These are phyloP conservation scores for Mycena galopus DNA, from an alignment of 768 basidiomycete genomes.

Conservation along the genomic window DNA sequence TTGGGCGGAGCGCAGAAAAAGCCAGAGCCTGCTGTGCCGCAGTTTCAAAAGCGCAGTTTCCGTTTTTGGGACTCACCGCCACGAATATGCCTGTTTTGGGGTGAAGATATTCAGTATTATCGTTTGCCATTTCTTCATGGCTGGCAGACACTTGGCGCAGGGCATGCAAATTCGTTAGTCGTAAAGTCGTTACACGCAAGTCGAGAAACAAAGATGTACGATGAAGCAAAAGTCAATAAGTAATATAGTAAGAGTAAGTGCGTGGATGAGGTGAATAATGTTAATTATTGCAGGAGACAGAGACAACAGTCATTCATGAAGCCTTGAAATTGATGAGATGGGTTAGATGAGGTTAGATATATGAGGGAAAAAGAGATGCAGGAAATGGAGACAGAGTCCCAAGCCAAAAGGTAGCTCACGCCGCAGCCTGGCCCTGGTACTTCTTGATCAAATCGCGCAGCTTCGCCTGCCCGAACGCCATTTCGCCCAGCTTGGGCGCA, in stretches of 20 bases:
- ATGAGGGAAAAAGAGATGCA: constrained; percentile 3
- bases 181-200: constrained; percentile 21
- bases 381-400: neutral
- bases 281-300: constrained; percentile 28
- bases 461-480: constrained; percentile 83
- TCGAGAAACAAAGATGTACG: constrained; percentile 20
- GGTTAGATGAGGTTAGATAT: constrained; percentile 11
- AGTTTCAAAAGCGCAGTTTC: too few relatives aligned
- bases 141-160: neutral
- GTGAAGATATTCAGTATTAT: too few relatives aligned
- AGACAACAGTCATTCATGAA: neutral
- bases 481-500: constrained; percentile 52
- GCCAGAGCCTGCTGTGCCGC: too few relatives aligned
- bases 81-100: too few relatives aligned
- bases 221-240: constrained; percentile 27
- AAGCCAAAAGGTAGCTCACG: constrained; percentile 3
- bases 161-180: constrained; percentile 24
- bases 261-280: constrained; percentile 22
- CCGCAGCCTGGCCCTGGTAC: constrained; percentile 67
- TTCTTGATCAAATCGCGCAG: constrained; percentile 86
- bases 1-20: too few relatives aligned
- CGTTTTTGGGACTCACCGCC: too few relatives aligned
- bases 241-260: constrained; percentile 26
- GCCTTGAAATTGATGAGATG: too few relatives aligned
- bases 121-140: too few relatives aligned